Conservation (phyloP, 1,284 basidiomycete species). For the Serendipita sp. region DNA sequence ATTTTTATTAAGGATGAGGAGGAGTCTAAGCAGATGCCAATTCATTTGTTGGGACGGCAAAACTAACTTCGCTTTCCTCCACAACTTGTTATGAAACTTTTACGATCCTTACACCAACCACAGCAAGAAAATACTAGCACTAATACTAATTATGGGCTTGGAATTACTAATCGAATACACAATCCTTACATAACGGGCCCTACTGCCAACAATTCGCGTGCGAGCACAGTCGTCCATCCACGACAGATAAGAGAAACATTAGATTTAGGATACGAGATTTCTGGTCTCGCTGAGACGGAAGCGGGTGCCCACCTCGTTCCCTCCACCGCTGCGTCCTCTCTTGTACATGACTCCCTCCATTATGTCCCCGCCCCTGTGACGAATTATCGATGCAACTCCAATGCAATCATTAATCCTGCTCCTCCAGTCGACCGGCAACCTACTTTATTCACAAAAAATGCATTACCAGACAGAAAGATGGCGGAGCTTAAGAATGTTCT, state of each 20-base stretch:
- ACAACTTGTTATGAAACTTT: not conserved
- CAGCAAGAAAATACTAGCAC: not conserved
- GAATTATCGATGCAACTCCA: too few relatives aligned
- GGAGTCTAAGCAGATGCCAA: not conserved
- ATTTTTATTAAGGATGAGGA: too few relatives aligned
- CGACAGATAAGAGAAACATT: too few relatives aligned
- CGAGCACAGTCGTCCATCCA: too few relatives aligned
- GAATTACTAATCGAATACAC: not conserved
- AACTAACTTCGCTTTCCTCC: conserved; percentile 3
- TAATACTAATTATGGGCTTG: not conserved
- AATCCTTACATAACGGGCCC: too few relatives aligned
- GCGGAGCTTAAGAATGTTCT: conserved; percentile 45
- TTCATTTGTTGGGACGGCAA: not conserved
- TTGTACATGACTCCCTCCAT: too few relatives aligned
- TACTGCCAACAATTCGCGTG: too few relatives aligned
- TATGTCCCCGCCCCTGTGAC: too few relatives aligned
- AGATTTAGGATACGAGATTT: too few relatives aligned
- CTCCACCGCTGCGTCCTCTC: too few relatives aligned
- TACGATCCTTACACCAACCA: conserved; percentile 1
- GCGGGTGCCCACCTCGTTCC: too few relatives aligned
- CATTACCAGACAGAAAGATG: conserved; percentile 31
- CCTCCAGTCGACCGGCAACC: conserved; percentile 29
- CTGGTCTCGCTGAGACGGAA: too few relatives aligned
- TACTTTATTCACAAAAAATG: conserved; percentile 36
- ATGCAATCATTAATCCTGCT: not conserved